Evolutionary conservation across 1,284 basidiomycete genomes (phyloP), one percentile per base, ranked within the genome.

Genomic region (Leccinum angustisporum): DNA sequence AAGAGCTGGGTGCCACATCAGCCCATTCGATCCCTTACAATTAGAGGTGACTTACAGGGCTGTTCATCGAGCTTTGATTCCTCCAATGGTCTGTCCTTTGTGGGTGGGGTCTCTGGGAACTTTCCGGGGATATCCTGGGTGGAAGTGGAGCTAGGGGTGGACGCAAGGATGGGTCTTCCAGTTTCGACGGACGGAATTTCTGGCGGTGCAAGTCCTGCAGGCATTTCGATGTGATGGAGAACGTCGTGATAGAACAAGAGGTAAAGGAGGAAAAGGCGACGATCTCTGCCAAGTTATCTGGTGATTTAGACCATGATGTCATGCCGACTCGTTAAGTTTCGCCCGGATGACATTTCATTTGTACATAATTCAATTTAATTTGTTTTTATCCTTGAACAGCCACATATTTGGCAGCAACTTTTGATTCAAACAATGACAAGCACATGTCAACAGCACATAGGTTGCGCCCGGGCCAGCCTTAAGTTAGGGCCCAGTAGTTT

Each of bases 231-330:
- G 33, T 10, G 13, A 57, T 2, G 13, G n/a, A 54, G 43, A 18
- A 36, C 3, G 27, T n/a, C 5, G 16, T 10, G 40, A 8, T n/a
- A 9, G 9, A 54, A 31, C 6, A 21, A 40, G 46, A 58, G 8
- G 40, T 9, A 6, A 55, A 30, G 40, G 14, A 53, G 8, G 46
- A 13, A 31, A 31, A 33, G 1, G 56, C 31, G 53, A 60, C 4
- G 59, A 48, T 53, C 38, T 59, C 36, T 55, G 64, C 43, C 48
- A 9, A 14, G 16, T 14, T 16, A 13, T 43, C 40, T 43, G 40
- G 21, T 53, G 58, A 43, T 61, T 51, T 8, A 30, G 67, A 55
- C 68, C 56, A 56, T 70, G 69, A 70, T 71, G 72, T 70, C 72
- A 73, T 73, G 68, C 68, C 70, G 70, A 50, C n/a, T 33, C 9